Evolutionary conservation across 805 yeast genomes (phyloP), one percentile per base, ranked within the genome.

Genomic region (Soucietia sequanensis): DNA sequence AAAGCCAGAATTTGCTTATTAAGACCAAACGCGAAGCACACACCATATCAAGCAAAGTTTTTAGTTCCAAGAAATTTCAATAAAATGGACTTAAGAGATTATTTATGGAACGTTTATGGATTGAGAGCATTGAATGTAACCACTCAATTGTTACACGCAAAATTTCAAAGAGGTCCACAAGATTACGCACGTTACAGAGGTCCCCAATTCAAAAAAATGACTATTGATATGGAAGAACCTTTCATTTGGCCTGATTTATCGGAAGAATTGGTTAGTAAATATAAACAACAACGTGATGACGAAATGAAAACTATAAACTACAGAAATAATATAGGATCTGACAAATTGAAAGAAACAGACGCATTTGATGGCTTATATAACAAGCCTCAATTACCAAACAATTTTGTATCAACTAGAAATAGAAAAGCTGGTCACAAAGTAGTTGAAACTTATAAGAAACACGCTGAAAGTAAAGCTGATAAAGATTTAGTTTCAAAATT

Each of bases 1-100:
- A 79, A 80, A 42, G 96, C 95, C 1, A 72, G 91, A 42, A 70
- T 91, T 24, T 78, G 85, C 33, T 68, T 91, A 21, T 65, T 93
- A 43, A 76, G 95, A 55, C 96, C 97, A 27, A 85, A 85, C 52
- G 96, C 98, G n/a, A 86, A 86, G 54, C 95, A 87, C 62, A 85
- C 96, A 0, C 99, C 99, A 31, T 90, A 85, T 65, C 97, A 89
- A 62, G 98, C 98, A 32, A 89, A 88, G 59, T 93, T 93, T 62
- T 78, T 86, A 44, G 99, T 95, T 13, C 99, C 99, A 11, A 79
- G 84, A 54, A 78, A 86, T 36, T 90, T 93, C 73, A 93, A 93
- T 70, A 91, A 90, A 60, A 71, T 93, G 66, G 98, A 91, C 60
- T 72, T 93, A 42, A 78, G 99, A 60, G 99, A 93, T 65, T 93